Conservation (phyloP, 306 rosid species). For the Vachellia collinsii region DNA sequence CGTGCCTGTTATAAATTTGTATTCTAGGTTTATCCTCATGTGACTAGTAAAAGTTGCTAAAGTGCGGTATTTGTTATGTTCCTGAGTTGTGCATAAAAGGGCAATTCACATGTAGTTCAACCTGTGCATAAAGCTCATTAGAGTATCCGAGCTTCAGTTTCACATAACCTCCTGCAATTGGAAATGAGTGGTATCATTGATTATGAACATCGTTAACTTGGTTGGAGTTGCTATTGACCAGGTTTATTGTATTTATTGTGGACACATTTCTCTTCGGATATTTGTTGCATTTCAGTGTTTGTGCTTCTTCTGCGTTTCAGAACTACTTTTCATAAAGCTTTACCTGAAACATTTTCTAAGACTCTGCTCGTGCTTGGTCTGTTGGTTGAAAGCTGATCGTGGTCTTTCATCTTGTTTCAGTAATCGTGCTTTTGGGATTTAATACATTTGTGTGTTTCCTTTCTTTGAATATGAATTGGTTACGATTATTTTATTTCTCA, state of each 20-base stretch:
- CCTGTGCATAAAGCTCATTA: neutral
- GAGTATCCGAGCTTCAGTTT: conserved; percentile 1
- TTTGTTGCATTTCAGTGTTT: neutral
- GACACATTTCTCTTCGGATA: neutral
- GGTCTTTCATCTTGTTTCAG: neutral
- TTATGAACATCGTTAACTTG: neutral
- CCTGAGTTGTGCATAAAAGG: neutral
- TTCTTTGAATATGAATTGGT: neutral
- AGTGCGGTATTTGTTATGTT: neutral
- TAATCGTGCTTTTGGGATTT: neutral
- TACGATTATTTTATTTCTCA: neutral
- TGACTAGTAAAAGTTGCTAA: neutral
- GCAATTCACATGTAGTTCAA: neutral
- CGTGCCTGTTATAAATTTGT: neutral
- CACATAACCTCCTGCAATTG: neutral
- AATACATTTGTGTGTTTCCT: neutral
- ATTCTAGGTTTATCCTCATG: neutral
- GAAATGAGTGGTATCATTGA: neutral
- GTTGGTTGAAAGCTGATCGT: neutral
- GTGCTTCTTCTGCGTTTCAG: neutral
- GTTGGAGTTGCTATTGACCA: neutral
- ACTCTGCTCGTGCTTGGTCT: neutral
- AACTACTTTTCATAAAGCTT: neutral
- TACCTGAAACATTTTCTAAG: neutral
- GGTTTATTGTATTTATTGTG: neutral